These are phyloP conservation scores for Fusarium paranaense DNA, from an alignment of 2,329 filamentous ascomycete genomes.

Conservation along the genomic window DNA sequence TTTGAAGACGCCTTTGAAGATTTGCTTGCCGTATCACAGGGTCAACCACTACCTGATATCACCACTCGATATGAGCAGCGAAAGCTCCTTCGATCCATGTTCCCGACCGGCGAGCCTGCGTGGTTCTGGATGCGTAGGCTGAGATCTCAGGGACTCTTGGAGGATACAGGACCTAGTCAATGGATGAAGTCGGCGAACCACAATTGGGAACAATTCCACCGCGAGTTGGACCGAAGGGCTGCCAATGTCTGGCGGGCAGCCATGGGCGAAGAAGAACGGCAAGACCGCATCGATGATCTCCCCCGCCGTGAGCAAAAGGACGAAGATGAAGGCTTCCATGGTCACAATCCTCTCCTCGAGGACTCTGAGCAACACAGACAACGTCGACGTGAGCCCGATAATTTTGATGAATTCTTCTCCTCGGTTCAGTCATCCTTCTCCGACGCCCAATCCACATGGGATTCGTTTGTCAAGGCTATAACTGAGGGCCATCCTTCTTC, in stretches of 20 bases:
- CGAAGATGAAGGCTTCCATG: conserved; percentile 18
- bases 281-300: conserved; percentile 18
- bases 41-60: conserved; percentile 56
- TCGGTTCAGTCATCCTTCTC: conserved; percentile 52
- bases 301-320: conserved; percentile 21
- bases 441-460: conserved; percentile 54
- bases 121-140: conserved; percentile 57
- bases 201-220: conserved; percentile 47
- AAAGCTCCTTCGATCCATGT: conserved; percentile 53
- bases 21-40: conserved; percentile 61
- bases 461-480: conserved; percentile 54
- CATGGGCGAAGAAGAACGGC: conserved; percentile 22
- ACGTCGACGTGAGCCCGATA: conserved; percentile 41
- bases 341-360: conserved; percentile 12
- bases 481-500: conserved; percentile 31
- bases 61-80: conserved; percentile 50
- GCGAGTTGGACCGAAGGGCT: conserved; percentile 46
- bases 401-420: conserved; percentile 57
- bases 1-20: conserved; percentile 71
- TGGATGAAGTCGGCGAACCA: conserved; percentile 26
- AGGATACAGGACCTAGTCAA: conserved; percentile 42
- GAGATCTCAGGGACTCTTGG: conserved; percentile 53
- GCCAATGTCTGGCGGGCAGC: conserved; percentile 44
- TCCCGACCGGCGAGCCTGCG: conserved; percentile 54
- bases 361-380: conserved; percentile 17